phyloP scores from a whole-genome alignment of 768 basidiomycete genomes.

The Tylopilus sp. region DNA sequence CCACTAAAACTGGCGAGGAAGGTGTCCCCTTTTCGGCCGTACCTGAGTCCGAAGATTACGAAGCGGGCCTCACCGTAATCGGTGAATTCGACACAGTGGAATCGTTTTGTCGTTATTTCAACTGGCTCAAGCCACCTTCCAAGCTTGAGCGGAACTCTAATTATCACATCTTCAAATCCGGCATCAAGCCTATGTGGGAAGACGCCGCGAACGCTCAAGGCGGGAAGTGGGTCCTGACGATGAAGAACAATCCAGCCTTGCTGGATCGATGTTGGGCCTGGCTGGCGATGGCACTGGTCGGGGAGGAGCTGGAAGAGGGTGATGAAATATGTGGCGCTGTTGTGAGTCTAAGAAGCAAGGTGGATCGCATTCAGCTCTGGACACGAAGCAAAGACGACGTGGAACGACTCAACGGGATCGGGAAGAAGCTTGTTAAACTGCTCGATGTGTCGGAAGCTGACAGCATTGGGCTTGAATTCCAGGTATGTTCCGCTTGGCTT shows the following conservation, averaged over 20 bases:
- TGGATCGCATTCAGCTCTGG: conserved; percentile 92
- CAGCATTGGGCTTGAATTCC: conserved; percentile 85
- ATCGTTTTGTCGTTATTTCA: conserved; percentile 87
- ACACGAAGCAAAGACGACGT: conserved; percentile 83
- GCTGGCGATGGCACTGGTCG: conserved; percentile 89
- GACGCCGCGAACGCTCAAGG: conserved; percentile 88
- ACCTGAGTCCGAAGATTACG: conserved; percentile 73
- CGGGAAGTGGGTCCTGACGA: conserved; percentile 93
- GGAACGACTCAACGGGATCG: conserved; percentile 79
- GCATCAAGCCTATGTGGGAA: conserved; percentile 98
- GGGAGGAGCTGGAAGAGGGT: conserved; percentile 54
- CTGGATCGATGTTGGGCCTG: conserved; percentile 89
- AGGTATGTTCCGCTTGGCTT: conserved; percentile 47
- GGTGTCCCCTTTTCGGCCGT: conserved; percentile 34
- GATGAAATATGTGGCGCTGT: conserved; percentile 84
- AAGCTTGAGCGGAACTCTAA: conserved; percentile 87
- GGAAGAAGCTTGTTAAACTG: conserved; percentile 75
- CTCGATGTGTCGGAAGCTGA: conserved; percentile 84
- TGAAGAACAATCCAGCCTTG: conserved; percentile 76
- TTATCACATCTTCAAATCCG: conserved; percentile 92
- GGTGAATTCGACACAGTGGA: conserved; percentile 92
- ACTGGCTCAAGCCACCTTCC: conserved; percentile 91
- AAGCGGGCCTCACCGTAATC: conserved; percentile 80
- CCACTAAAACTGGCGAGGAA: conserved; percentile 25
- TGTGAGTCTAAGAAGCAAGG: conserved; percentile 80